These are phyloP conservation scores for Trifolium dubium DNA, from an alignment of 306 rosid genomes.

Conservation along the genomic window DNA sequence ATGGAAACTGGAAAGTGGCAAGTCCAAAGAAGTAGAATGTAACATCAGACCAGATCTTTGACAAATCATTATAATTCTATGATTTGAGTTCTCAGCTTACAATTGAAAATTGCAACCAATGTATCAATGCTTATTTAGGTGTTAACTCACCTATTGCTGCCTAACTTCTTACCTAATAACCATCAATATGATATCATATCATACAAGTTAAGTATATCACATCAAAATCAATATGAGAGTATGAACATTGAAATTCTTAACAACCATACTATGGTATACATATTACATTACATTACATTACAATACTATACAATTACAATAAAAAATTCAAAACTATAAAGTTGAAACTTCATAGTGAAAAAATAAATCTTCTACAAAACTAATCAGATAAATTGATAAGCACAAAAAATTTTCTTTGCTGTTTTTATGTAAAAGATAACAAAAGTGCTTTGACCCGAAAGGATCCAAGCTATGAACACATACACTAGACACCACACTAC, in stretches of 20 bases:
- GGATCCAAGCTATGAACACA: not conserved
- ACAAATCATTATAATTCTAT: constrained; percentile 8
- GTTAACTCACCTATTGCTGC: constrained; percentile 4
- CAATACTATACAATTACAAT: constrained; percentile 37
- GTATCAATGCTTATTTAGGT: constrained; percentile 14
- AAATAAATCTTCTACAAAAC: not conserved
- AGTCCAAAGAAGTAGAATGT: not conserved
- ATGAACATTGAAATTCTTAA: not conserved
- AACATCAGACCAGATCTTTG: not conserved
- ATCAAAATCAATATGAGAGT: constrained; percentile 23
- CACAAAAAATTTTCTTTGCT: not conserved
- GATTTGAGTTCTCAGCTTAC: constrained; percentile 39
- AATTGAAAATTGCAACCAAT: constrained; percentile 8
- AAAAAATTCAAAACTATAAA: constrained; percentile 8
- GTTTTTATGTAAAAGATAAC: not conserved
- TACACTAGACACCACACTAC: not conserved
- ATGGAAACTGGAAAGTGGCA: not conserved
- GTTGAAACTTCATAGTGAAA: constrained; percentile 8
- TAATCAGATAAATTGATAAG: not conserved
- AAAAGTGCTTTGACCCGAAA: not conserved
- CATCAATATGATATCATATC: not conserved
- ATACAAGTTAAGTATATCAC: not conserved
- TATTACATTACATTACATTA: not conserved
- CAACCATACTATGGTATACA: constrained; percentile 9
- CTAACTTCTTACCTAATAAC: constrained; percentile 34